These are phyloP conservation scores for Acanthamoeba castellanii DNA, from an alignment of 208 protist genomes.

Conservation along the genomic window DNA sequence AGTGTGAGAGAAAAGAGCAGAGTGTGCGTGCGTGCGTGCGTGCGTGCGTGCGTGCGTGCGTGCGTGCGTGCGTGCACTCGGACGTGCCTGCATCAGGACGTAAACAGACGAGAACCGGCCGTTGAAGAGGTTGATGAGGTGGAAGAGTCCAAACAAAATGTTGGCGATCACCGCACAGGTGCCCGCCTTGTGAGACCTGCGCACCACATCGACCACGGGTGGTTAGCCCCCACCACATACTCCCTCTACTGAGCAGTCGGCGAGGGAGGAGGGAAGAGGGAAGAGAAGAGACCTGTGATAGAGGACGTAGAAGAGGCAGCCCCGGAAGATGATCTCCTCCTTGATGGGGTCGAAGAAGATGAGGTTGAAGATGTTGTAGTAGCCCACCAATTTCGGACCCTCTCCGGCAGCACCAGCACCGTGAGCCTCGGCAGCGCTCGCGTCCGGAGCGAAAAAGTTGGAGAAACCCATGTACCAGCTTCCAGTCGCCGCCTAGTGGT, in stretches of 20 bases:
- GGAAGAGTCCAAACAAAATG: constrained; percentile 66
- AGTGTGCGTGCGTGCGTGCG: background rate
- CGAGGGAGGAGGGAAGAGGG: background rate
- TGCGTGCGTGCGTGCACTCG: background rate
- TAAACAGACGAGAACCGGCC: constrained; percentile 47
- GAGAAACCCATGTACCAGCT: constrained; percentile 53
- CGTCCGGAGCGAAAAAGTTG: constrained; percentile 17
- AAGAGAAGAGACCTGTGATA: background rate
- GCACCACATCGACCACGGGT: background rate
- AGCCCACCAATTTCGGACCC: constrained; percentile 38
- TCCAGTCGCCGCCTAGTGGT: background rate
- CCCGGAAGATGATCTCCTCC: constrained; percentile 70
- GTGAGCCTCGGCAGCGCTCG: background rate
- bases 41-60: too few relatives aligned
- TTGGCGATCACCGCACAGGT: constrained; percentile 21
- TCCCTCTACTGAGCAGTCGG: background rate
- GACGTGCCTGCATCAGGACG: constrained; percentile 60
- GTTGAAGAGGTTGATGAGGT: constrained; percentile 72
- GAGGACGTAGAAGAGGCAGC: constrained; percentile 68
- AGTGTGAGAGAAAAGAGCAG: background rate
- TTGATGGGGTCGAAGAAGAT: constrained; percentile 71
- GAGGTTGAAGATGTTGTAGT: constrained; percentile 66
- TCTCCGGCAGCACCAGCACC: background rate
- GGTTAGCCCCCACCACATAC: too few relatives aligned
- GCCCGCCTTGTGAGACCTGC: background rate